These are phyloP conservation scores for Colletotrichum kahawae DNA, from an alignment of 2,329 filamentous ascomycete genomes.

Conservation along the genomic window DNA sequence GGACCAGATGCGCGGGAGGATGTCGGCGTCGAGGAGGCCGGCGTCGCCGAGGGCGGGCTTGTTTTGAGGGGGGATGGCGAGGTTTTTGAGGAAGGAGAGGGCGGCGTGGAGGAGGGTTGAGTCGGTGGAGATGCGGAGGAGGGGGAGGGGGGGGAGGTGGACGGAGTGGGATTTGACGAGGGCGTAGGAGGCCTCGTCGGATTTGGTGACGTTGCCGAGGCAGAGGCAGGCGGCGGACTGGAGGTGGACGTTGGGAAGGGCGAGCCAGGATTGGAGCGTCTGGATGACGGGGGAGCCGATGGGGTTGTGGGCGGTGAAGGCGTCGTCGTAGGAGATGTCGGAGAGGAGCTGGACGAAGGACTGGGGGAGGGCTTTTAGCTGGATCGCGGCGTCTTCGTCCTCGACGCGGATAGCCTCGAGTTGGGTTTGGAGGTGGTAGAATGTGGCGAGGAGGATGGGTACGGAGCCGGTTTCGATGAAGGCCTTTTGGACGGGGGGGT, in stretches of 20 bases:
- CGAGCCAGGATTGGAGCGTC: constrained; percentile 53
- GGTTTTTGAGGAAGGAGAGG: constrained; percentile 68
- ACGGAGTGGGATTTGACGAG: constrained; percentile 50
- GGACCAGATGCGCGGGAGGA: constrained; percentile 60
- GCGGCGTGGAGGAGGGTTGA: constrained; percentile 61
- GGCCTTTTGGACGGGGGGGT: constrained; percentile 54
- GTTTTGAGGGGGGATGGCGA: constrained; percentile 62
- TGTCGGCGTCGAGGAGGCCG: constrained; percentile 46
- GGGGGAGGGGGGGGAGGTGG: constrained; percentile 49
- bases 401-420: constrained; percentile 45
- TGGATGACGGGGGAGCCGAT: constrained; percentile 46
- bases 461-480: constrained; percentile 47
- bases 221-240: constrained; percentile 64
- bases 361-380: constrained; percentile 53
- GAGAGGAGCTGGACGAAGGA: constrained; percentile 57
- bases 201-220: constrained; percentile 66
- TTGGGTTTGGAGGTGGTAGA: constrained; percentile 51
- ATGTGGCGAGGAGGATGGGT: constrained; percentile 49
- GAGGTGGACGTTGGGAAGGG: constrained; percentile 44
- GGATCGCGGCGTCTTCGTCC: constrained; percentile 46
- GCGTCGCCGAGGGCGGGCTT: constrained; percentile 53
- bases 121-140: constrained; percentile 41
- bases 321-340: constrained; percentile 55
- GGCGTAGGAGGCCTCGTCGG: constrained; percentile 55
- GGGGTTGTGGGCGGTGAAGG: constrained; percentile 47